Base-by-base conservation (phyloP, 805 yeast species). In the Saccharomycopsis synnaedendra region DNA sequence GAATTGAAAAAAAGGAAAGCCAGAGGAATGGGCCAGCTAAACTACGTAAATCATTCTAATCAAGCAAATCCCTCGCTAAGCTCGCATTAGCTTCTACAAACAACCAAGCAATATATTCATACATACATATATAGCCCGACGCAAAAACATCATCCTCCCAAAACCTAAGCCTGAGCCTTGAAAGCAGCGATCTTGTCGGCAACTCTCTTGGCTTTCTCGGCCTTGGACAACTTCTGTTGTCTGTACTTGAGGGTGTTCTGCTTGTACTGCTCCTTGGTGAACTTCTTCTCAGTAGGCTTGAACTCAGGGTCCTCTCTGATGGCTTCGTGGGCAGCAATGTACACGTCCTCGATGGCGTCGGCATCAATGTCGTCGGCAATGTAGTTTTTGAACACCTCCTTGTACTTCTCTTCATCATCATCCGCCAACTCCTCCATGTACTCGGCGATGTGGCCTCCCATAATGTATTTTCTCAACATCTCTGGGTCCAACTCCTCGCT, bases 391-490 rank as follows among this genome's bases (percentile, higher is more conserved):
- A 90, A 90, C 69, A 90, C 79, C 68, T 85, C 80, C 73, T 82
- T 81, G 96, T 81, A 90, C 78, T 93, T 90, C 81, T 90, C 98
- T 80, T 90, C 98, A 84, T 90, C 98, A 72, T 90, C 98, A 67
- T 93, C 98, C 72, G 93, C 90, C 71, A 93, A 85, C 80, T 90
- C 97, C 81, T 93, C 98, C 96, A 93, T 93, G 93, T 93, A 93
- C 81, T 93, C 97, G 67, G 98, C 82, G 68, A 93, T 89, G 85
- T 93, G 98, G 74, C 97, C 97, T 79, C 95, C 97, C 69, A 90
- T 84, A 80, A 93, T 93, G 95, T 93, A 93, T 76, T 86, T 87
- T 87, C 97, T 87, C 72, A 93, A 82, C 62, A 80, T 73, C 70
- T 93, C 98, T 64, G 96, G 87, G 69, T 93, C 98, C 65, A 93